Base-by-base conservation (phyloP, 768 basidiomycete genomes). In the Leccinum aurantiacum region DNA sequence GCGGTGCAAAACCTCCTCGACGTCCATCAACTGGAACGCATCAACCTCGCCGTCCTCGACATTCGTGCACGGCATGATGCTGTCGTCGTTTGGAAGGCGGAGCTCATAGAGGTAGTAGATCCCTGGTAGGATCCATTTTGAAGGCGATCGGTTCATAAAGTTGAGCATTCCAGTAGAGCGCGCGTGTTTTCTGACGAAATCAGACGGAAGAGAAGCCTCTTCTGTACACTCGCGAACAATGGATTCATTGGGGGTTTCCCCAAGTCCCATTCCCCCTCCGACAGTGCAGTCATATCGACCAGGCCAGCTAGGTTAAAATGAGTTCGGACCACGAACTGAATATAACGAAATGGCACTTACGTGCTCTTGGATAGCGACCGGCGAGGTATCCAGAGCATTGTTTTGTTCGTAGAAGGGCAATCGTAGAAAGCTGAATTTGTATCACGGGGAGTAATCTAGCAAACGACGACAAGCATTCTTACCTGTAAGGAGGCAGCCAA, bases 21-120 rank as follows among this genome's bases (percentile, higher is more conserved):
- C 62, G 22, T 71, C 72, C 67, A 80, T 72, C 31, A 80, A 60
- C 58, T 73, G 70, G 56, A 81, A 80, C 9, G 68, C 65, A 59
- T 79, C 78, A 8, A 80, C 79, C 60, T 80, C 78, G 3, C 78
- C 77, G 33, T 80, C 78, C 24, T 41, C 56, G n/a, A 38, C 33
- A 57, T 80, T 81, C 37, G 71, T 71, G 46, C 68, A 66, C 3
- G 79, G 80, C 1, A 60, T 54, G 37, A 77, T 61, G 13, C 70
- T 58, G 2, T 70, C 70, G 58, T 79, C 72, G 6, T 67, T 56
- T 0, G 77, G 78, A 11, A 81, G 69, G 13, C 74, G 72, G 11
- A 81, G 72, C 38, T 81, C 79, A 54, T 76, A 81, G 37, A 78
- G 73, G 58, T 78, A 77, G 63, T 81, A 81, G 19, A 79, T 66